phyloP scores from a whole-genome alignment of 208 protist species.

The Acanthamoeba quina region DNA sequence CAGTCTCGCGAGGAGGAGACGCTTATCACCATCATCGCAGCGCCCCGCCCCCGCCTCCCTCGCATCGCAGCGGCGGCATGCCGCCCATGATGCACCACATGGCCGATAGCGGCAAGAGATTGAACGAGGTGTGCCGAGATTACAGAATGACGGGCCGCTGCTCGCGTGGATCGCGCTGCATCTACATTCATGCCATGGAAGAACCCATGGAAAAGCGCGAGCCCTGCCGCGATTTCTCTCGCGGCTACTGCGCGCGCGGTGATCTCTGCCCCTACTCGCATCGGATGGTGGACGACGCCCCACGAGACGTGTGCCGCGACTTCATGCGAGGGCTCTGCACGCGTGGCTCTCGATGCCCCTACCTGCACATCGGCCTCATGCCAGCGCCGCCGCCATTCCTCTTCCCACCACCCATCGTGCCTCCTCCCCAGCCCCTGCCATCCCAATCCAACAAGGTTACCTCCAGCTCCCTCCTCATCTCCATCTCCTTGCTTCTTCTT shows the following conservation, averaged over 20 bases:
- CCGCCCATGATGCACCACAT: slow-evolving; percentile 19
- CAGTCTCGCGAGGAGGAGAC: background rate
- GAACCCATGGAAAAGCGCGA: background rate
- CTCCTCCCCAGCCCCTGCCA: slow-evolving; percentile 22
- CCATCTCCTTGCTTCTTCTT: background rate
- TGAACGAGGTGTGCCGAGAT: slow-evolving; percentile 15
- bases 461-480: background rate
- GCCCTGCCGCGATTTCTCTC: background rate
- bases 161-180: slow-evolving; percentile 8
- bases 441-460: slow-evolving; percentile 57
- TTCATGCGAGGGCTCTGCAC: slow-evolving; percentile 54
- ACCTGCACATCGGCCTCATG: slow-evolving; percentile 33
- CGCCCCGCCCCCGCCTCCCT: background rate
- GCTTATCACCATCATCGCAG: background rate
- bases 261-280: slow-evolving; percentile 42
- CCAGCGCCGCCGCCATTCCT: slow-evolving; percentile 6
- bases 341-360: slow-evolving; percentile 16
- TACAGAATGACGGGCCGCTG: slow-evolving; percentile 28
- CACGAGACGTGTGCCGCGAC: slow-evolving; percentile 36
- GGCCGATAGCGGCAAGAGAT: background rate
- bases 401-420: slow-evolving; percentile 41
- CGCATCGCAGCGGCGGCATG: background rate
- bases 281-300: background rate
- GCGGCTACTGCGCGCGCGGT: slow-evolving; percentile 44
- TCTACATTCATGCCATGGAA: background rate